phyloP scores from a whole-genome alignment of 441 rosid genomes.

The Melianthus villosus region DNA sequence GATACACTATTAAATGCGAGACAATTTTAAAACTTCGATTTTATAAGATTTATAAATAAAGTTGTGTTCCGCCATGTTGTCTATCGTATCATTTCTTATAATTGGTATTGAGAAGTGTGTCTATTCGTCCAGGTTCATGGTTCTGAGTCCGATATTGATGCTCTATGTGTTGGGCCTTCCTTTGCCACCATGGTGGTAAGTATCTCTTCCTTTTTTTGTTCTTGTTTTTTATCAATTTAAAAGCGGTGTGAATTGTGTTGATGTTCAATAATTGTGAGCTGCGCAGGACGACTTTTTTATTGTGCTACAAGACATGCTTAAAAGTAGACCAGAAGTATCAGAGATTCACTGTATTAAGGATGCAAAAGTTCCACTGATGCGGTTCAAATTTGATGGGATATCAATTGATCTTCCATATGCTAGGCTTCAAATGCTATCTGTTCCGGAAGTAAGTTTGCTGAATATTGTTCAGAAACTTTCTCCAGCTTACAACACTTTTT shows the following conservation, averaged over 20 bases:
- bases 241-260: background rate
- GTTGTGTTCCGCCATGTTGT: no score
- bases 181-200: constrained; percentile 38
- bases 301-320: constrained; percentile 34
- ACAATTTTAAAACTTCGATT: no score
- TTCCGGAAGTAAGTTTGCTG: constrained; percentile 25
- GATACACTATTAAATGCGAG: no score
- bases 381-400: constrained; percentile 40
- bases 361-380: constrained; percentile 43
- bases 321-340: constrained; percentile 24
- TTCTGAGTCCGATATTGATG: constrained; percentile 46
- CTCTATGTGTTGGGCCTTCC: constrained; percentile 41
- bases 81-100: no score
- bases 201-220: background rate
- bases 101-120: no score
- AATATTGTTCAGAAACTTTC: background rate
- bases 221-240: background rate
- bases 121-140: constrained; percentile 28
- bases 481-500: background rate
- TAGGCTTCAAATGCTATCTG: constrained; percentile 21
- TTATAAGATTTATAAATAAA: no score
- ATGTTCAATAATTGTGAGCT: background rate
- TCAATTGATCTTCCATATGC: constrained; percentile 43
- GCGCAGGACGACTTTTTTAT: constrained; percentile 46
- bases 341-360: constrained; percentile 35